phyloP scores from a whole-genome alignment of 2,329 filamentous ascomycete genomes.

The Calonectria hawksworthii region DNA sequence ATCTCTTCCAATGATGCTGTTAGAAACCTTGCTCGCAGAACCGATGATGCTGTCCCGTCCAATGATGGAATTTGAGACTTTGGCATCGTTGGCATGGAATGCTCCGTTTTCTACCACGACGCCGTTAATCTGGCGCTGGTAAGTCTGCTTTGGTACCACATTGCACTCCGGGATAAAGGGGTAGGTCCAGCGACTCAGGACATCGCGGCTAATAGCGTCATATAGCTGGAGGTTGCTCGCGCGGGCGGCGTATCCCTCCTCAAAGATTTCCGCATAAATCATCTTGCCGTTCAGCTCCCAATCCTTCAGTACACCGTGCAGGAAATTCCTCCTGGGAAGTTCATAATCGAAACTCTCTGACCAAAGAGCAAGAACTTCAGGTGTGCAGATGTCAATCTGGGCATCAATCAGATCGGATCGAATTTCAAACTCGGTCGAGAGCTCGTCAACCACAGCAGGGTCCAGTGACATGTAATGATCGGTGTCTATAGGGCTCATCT shows the following conservation, averaged over 20 bases:
- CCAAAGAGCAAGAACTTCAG: slow-evolving; percentile 94
- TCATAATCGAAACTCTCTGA: slow-evolving; percentile 99
- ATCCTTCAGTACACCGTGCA: slow-evolving; percentile 94
- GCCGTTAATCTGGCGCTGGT: slow-evolving; percentile 76
- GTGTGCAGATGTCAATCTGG: slow-evolving; percentile 96
- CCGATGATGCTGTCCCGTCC: slow-evolving; percentile 84
- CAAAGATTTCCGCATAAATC: slow-evolving; percentile 90
- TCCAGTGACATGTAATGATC: slow-evolving; percentile 81
- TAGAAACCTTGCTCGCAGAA: slow-evolving; percentile 76
- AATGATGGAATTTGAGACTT: slow-evolving; percentile 79
- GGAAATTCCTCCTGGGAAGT: slow-evolving; percentile 86
- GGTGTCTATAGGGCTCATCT: slow-evolving; percentile 79
- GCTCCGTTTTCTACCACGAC: slow-evolving; percentile 86
- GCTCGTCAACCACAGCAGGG: slow-evolving; percentile 79
- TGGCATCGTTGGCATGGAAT: slow-evolving; percentile 78
- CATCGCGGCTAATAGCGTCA: slow-evolving; percentile 87
- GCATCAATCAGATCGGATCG: slow-evolving; percentile 92
- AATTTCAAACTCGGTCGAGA: slow-evolving; percentile 81
- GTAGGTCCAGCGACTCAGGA: slow-evolving; percentile 89
- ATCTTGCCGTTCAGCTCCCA: slow-evolving; percentile 97
- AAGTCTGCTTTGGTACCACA: slow-evolving; percentile 81
- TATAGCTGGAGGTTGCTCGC: slow-evolving; percentile 91
- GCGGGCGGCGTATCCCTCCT: slow-evolving; percentile 87
- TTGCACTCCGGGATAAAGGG: slow-evolving; percentile 93
- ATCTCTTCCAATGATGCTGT: slow-evolving; percentile 85